Evolutionary conservation across 2,329 filamentous ascomycete genomes (phyloP), one percentile per base, ranked within the genome.

Genomic region (Penicillium frequentans): DNA sequence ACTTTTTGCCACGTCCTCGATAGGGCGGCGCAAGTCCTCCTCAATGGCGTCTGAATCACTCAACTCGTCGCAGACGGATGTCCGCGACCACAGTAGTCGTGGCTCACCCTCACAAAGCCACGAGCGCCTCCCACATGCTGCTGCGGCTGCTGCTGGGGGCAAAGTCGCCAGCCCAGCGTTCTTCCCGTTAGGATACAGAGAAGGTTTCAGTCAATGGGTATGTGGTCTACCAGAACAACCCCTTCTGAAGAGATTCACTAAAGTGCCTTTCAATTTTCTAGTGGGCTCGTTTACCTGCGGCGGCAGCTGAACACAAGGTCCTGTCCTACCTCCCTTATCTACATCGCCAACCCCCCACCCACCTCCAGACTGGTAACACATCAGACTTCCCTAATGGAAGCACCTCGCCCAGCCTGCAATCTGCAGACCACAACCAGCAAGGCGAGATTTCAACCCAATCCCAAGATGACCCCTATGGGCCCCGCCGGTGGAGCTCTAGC

Each of bases 151-250:
- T 49, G 60, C 65, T 46, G 64, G 64, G 39, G 71, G 61, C 23
- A 67, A 68, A 16, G 68, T 67, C 1, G 66, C 75, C 13, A 67
- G 68, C 50, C 39, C 39, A 42, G 66, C 70, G 27, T 67, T 76
- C 74, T 98, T 99, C 64, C 93, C 95, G 2, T 78, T 98, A 23
- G 88, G 92, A 49, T 96, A 96, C 78, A 95, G 93, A 69, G 92
- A 96, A 57, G 93, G 91, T 16, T 91, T 91, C 61, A 88, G 84
- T 65, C 93, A 98, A 82, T 98, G 95, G 91, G 90, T 91, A 76
- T 62, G 87, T 81, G 52, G 19, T 23, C 39, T 42, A 51, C 33
- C 26, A 47, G 53, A 44, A 49, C 46, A 31, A 44, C 46, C 9
- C 55, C 37, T 52, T 24, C 37, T 16, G 6, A 26, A 21, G 39